Evolutionary conservation across 257 asterid genomes (phyloP), one percentile per base, ranked within the genome.

Genomic region (Fraxinus pennsylvanica): DNA sequence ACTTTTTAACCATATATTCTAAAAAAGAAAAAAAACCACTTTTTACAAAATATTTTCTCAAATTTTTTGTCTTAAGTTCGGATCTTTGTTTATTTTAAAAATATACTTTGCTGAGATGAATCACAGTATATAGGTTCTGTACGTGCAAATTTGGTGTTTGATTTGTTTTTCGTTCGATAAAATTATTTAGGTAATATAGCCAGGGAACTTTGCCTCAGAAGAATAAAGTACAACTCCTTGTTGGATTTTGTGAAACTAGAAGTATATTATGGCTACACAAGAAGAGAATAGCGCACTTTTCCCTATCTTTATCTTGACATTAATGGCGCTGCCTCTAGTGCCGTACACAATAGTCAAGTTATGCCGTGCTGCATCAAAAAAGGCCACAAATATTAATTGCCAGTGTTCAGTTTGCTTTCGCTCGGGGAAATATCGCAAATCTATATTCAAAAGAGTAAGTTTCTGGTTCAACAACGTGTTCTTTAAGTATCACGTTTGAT

Each of bases 211-310:
- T 17, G n/a, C 67, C 27, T 67, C 10, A 36, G 79, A 38, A 43
- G 38, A 39, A 43, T 1, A 45, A 43, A 43, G 61, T 54, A 68
- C 72, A 30, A 68, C 41, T 30, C 52, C 33, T 14, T 5, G 36
- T n/a, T 15, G 6, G 52, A 14, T 68, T 43, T 50, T 57, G 38
- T 22, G 87, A 79, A 68, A 72, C 78, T 82, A 82, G 79, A 74
- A 81, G 82, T 63, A 73, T 81, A 76, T 10, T 41, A 96, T 93
- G 99, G 98, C 94, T 71, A 87, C 93, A 35, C 85, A 97, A 9
- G 99, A 96, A 66, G 99, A 96, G 89, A 92, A 93, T 81, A 92
- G 88, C 71, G 91, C 96, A 6, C 89, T 96, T n/a, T 96, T 96
- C 75, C 97, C 99, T 33, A 96, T 96, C 78, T 96, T 96, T 79